Evolutionary conservation across 805 yeast genomes (phyloP), one percentile per base, ranked within the genome.

Genomic region (Sugiyamaella smithiae): DNA sequence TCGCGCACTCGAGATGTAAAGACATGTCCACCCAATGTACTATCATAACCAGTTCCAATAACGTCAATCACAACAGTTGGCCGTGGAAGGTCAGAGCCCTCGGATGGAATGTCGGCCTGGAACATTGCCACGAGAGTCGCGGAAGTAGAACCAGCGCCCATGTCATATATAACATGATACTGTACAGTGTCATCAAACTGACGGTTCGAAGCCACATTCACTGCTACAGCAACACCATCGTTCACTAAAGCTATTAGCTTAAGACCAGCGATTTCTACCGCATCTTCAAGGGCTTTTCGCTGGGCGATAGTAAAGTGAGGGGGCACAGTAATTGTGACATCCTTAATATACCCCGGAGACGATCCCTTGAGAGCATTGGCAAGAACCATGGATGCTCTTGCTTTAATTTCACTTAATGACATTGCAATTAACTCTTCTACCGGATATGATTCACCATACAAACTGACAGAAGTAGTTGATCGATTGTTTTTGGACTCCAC

Each of bases 201-300:
- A 43, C 80, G 74, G 40, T 77, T 74, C 26, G 85, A 73, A 1
- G 88, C 87, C 64, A 80, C 90, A 60, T 88, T 87, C 38, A 87
- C 67, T 1, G 95, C 96, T 12, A 88, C 88, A 1, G 98, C 93
- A n/a, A 88, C 69, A 12, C 97, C 97, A 64, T 91, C 97, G 61
- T 86, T 90, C 2, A 90, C 85, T 47, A 91, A 71, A 1, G 83
- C 80, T 50, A 82, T 75, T 11, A 82, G 78, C 40, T 77, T 71
- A 51, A 82, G 67, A 19, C 84, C 86, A 1, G 95, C 86, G 45
- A 85, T 73, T 43, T 74, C 77, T 29, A 84, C 85, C 3, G 90
- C 80, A 56, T 89, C 95, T 28, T 75, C 68, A 37, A 88, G 66
- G 0, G 96, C 87, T 35, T 69, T 69, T 60, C 96, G 79, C 63